phyloP scores from a whole-genome alignment of 495 filamentous ascomycete species.

The Penicillium silybi region DNA sequence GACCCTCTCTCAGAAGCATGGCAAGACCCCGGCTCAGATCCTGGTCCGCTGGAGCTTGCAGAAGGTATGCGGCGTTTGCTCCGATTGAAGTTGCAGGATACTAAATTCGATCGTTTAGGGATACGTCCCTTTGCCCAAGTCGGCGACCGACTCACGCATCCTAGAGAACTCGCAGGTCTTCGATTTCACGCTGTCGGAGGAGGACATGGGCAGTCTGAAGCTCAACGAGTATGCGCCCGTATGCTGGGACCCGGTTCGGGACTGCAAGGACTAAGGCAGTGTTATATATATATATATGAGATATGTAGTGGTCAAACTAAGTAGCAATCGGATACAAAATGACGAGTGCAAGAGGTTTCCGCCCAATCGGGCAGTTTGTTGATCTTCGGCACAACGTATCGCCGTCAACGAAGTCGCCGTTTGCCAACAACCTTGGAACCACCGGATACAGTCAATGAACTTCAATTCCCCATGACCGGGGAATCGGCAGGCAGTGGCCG shows the following conservation, averaged over 20 bases:
- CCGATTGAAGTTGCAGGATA: conserved; percentile 6
- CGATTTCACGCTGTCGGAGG: conserved; percentile 68
- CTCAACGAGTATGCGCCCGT: conserved; percentile 57
- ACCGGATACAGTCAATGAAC: background rate
- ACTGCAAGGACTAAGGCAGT: conserved; percentile 24
- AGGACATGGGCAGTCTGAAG: conserved; percentile 54
- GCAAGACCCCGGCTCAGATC: conserved; percentile 73
- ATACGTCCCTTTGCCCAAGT: conserved; percentile 62
- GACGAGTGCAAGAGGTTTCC: background rate
- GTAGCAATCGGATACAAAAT: background rate
- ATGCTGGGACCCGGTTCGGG: conserved; percentile 69
- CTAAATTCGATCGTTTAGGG: conserved; percentile 62
- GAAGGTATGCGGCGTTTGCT: conserved; percentile 44
- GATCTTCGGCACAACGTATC: conserved; percentile 34
- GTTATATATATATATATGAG: no score
- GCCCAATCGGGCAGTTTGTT: conserved; percentile 26
- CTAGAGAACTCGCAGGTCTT: conserved; percentile 73
- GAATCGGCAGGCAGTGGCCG: conserved; percentile 16
- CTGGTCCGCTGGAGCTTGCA: conserved; percentile 85
- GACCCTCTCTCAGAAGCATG: conserved; percentile 61
- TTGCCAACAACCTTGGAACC: background rate
- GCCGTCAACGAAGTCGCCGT: conserved; percentile 18
- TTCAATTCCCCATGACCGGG: conserved; percentile 13
- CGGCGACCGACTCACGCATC: conserved; percentile 55
- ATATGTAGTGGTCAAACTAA: no score